Evolutionary conservation across 2,329 filamentous ascomycete genomes (phyloP), one percentile per base, ranked within the genome.

Genomic region (Beauveria varroae): DNA sequence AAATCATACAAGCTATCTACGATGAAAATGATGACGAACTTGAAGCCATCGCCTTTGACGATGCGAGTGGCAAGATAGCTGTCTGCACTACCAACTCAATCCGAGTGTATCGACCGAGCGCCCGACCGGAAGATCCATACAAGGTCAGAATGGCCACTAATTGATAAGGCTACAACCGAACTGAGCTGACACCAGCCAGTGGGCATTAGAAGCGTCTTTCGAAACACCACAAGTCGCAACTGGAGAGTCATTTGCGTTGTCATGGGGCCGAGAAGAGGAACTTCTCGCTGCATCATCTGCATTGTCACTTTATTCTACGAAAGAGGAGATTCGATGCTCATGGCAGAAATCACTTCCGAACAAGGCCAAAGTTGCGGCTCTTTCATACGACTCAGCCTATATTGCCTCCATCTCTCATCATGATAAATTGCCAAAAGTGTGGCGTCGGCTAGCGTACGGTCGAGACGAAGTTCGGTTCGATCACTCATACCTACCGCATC

Each of bases 351-450:
- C 77, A 47, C 79, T 98, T 7, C 88, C 93, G 2, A 92, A 83
- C 68, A 81, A 87, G 0, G 85, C 85, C 43, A 89, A 89, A 69
- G 84, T 88, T 62, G 92, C 92, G 3, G 79, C 82, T 9, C 86
- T 97, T 66, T 96, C 93, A 1, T 91, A 91, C 65, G 93, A 96
- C 72, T 93, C 91, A 14, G 87, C 87, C 22, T 86, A 96, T 63
- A 91, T 98, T 58, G 93, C 92, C 20, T 93, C 90, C 1, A 84
- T 89, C 14, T 89, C 91, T 47, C 78, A 81, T 55, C 85, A 90
- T 70, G 95, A 98, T 73, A 83, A 88, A 57, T 77, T 98, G 22
- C 86, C 96, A 66, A 98, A 99, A 75, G 84, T 98, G 68, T 99
- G 96, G 95, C 86, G 92, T 65, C 84, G 93, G 58, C 78, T 96